Conservation (phyloP, 257 asterid genomes). For the Anisodus acutangulus region DNA sequence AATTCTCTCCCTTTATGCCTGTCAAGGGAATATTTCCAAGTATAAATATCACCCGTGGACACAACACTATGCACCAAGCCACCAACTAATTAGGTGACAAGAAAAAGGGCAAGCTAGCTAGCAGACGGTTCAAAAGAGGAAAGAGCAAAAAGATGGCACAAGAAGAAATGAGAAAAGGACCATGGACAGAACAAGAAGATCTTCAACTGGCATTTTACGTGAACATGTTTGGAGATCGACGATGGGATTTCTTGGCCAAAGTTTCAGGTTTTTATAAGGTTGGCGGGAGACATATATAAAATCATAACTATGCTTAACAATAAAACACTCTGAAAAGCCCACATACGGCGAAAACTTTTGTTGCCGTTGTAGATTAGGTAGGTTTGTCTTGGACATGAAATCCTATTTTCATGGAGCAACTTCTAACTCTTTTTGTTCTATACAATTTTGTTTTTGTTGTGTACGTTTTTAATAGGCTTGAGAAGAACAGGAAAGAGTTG, state of each 20-base stretch:
- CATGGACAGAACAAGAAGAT: constrained; percentile 92
- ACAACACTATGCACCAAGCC: not conserved
- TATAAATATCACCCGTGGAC: constrained; percentile 35
- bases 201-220: constrained; percentile 74
- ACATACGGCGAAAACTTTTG: too few species aligned
- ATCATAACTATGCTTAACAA: too few species aligned
- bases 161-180: constrained; percentile 64
- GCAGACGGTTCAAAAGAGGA: not conserved
- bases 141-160: constrained; percentile 41
- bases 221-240: constrained; percentile 82
- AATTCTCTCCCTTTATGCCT: not conserved
- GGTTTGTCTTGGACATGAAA: constrained; percentile 74
- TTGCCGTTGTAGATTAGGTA: constrained; percentile 35
- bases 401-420: constrained; percentile 29
- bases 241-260: constrained; percentile 95
- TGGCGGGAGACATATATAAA: constrained; percentile 95
- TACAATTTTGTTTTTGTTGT: not conserved
- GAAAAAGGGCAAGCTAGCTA: not conserved
- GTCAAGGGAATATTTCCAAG: not conserved
- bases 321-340: too few species aligned
- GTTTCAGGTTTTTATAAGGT: constrained; percentile 87
- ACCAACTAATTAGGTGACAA: constrained; percentile 19
- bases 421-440: not conserved
- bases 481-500: constrained; percentile 61
- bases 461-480: constrained; percentile 49